Percentiles rank a stretch among this genome's conserved stretches.
Evolutionary conservation across 108 stramenopile genomes (phyloP).

Genomic region (Skeletonema marinoi): DNA sequence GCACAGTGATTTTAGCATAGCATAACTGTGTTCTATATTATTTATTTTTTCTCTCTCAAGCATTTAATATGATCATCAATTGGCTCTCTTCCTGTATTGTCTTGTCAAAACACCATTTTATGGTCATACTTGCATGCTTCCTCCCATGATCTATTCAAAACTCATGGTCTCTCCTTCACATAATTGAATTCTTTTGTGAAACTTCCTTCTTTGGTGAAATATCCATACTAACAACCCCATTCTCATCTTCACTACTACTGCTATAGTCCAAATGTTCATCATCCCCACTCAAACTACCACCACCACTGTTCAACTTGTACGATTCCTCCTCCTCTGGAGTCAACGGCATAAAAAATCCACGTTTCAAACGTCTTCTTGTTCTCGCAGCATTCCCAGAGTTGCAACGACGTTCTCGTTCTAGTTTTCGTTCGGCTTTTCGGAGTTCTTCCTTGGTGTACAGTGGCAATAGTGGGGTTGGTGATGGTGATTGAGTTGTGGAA

Average conservation of each 20-base stretch:
- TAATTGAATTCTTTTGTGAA: not conserved
- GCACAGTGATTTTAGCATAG: too few species aligned
- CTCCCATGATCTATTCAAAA: not conserved
- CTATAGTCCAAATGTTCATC: not conserved
- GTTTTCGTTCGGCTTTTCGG: slow-evolving; percentile 28
- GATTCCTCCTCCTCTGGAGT: not conserved
- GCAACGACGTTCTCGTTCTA: slow-evolving; percentile 12
- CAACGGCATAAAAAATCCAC: slow-evolving; percentile 30
- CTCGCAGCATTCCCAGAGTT: slow-evolving; percentile 3
- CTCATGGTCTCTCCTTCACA: not conserved
- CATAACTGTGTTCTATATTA: too few species aligned
- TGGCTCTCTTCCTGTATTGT: too few species aligned
- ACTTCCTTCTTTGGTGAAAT: not conserved
- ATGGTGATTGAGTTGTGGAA: not conserved
- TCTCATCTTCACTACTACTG: not conserved
- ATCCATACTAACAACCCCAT: not conserved
- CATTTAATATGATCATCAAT: too few species aligned
- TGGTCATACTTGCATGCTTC: not conserved
- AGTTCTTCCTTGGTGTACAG: slow-evolving; percentile 28
- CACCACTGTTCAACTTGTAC: not conserved
- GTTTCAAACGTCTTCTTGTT: slow-evolving; percentile 10
- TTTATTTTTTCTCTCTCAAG: too few species aligned
- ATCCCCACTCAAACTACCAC: not conserved
- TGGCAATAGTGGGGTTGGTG: not conserved
- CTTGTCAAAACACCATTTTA: too few species aligned